Conservation (phyloP, 1,139 yeast genomes). For the Protomyces gravidus region DNA sequence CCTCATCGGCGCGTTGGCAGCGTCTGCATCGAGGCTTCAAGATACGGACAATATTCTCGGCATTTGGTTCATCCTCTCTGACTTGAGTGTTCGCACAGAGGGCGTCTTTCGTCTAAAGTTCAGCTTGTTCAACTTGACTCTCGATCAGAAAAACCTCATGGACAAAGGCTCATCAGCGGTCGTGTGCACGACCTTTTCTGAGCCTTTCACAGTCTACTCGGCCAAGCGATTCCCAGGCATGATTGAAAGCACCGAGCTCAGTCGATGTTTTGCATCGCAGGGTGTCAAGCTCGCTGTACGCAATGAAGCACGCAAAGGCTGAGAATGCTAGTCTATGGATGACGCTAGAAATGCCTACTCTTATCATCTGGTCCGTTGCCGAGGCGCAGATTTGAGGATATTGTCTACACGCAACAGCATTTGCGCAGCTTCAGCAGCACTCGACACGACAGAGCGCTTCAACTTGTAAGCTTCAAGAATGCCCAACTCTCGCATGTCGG, state of each 20-base stretch:
- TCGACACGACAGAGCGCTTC: slow-evolving; percentile 89
- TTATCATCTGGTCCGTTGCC: slow-evolving; percentile 15
- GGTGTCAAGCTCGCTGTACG: slow-evolving; percentile 48
- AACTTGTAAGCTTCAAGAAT: slow-evolving; percentile 87
- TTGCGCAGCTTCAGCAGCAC: slow-evolving; percentile 97
- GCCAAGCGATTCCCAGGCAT: slow-evolving; percentile 48
- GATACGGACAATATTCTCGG: slow-evolving; percentile 43
- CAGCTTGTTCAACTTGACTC: slow-evolving; percentile 41
- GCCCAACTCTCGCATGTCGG: slow-evolving; percentile 92
- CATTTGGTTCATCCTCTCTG: slow-evolving; percentile 47
- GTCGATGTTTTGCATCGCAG: slow-evolving; percentile 46
- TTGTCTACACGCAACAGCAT: slow-evolving; percentile 91
- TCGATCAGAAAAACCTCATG: slow-evolving; percentile 17
- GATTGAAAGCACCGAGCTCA: slow-evolving; percentile 44
- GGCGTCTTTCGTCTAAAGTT: slow-evolving; percentile 46
- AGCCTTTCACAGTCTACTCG: slow-evolving; percentile 43
- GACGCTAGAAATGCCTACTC: not conserved
- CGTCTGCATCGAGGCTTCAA: slow-evolving; percentile 44
- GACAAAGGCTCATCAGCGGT: slow-evolving; percentile 38
- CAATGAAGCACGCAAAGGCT: slow-evolving; percentile 27
- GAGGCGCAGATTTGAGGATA: slow-evolving; percentile 90
- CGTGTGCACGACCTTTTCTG: slow-evolving; percentile 41
- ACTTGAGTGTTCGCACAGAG: slow-evolving; percentile 46
- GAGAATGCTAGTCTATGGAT: not conserved
- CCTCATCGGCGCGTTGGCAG: slow-evolving; percentile 45